Evolutionary conservation across 2,329 filamentous ascomycete species (phyloP).

Genomic region (Hymenoscyphus linearis): DNA sequence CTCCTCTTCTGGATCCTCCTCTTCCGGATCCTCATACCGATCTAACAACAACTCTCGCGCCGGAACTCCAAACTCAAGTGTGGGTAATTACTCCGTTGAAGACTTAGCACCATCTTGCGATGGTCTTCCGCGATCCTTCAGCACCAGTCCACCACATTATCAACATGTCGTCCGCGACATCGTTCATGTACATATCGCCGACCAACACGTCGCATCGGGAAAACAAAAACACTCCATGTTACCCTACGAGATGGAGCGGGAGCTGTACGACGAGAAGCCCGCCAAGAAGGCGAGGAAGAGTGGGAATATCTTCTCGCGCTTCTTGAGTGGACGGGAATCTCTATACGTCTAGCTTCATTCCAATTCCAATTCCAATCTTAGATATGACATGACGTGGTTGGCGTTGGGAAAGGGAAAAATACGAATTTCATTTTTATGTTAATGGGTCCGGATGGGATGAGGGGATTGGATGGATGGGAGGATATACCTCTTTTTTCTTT

Average conservation of each 20-base stretch:
- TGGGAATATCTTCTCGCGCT: constrained; percentile 27
- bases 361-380: constrained; percentile 2
- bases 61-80: constrained; percentile 32
- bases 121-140: constrained; percentile 11
- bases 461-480: no score
- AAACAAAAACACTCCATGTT: constrained; percentile 25
- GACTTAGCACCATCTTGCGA: constrained; percentile 14
- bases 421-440: background rate
- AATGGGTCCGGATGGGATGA: no score
- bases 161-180: constrained; percentile 21
- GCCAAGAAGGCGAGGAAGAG: constrained; percentile 23
- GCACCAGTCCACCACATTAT: constrained; percentile 4
- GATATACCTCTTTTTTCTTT: background rate
- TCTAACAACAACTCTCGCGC: constrained; percentile 26
- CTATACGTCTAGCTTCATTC: background rate
- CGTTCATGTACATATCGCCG: constrained; percentile 25
- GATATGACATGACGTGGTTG: no score
- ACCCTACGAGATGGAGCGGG: constrained; percentile 30
- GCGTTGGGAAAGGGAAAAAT: no score
- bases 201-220: constrained; percentile 14
- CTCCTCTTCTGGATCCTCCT: no score
- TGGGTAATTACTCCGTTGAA: constrained; percentile 30
- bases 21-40: constrained; percentile 31
- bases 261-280: constrained; percentile 20
- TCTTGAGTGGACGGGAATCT: constrained; percentile 14